Percentiles rank a stretch among this genome's conserved stretches.
Evolutionary conservation across 2,329 filamentous ascomycete species (phyloP).

Genomic region (Nigrograna mackinnonii): DNA sequence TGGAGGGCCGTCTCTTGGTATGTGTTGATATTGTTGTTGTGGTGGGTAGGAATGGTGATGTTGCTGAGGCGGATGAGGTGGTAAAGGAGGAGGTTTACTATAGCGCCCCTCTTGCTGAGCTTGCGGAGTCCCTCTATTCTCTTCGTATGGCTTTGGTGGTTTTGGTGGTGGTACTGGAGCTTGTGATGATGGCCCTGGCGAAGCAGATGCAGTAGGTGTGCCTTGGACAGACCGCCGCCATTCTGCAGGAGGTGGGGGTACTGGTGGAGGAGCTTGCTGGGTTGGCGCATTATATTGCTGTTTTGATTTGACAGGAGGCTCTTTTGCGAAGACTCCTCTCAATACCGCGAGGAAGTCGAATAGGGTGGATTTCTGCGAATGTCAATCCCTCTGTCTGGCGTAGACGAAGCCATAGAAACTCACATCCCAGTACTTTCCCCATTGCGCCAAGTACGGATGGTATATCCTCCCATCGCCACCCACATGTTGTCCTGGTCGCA

Average conservation of each 20-base stretch:
- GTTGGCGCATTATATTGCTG: constrained; percentile 35
- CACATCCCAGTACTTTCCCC: constrained; percentile 89
- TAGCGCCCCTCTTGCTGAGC: constrained; percentile 27
- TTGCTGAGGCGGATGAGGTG: constrained; percentile 37
- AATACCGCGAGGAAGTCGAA: constrained; percentile 82
- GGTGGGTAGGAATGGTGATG: too few relatives aligned
- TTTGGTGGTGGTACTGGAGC: constrained; percentile 48
- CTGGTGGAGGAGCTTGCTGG: constrained; percentile 55
- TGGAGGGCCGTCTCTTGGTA: constrained; percentile 11
- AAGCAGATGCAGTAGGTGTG: constrained; percentile 36
- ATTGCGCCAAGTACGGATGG: constrained; percentile 91
- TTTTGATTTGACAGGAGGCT: constrained; percentile 85
- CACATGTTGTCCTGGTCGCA: constrained; percentile 92
- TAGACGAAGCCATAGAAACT: constrained; percentile 42
- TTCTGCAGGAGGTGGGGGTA: constrained; percentile 74
- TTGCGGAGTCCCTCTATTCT: constrained; percentile 24
- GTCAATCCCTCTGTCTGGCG: neutral
- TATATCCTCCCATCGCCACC: constrained; percentile 92
- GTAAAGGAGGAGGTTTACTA: constrained; percentile 32
- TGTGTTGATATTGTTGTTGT: constrained; percentile 17
- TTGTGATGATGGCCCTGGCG: constrained; percentile 29
- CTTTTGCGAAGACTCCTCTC: constrained; percentile 87
- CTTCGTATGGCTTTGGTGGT: constrained; percentile 48
- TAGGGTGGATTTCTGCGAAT: constrained; percentile 74
- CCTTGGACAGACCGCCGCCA: constrained; percentile 36